Conservation (phyloP, 2,329 filamentous ascomycete species). For the Alternaria metachromatica region DNA sequence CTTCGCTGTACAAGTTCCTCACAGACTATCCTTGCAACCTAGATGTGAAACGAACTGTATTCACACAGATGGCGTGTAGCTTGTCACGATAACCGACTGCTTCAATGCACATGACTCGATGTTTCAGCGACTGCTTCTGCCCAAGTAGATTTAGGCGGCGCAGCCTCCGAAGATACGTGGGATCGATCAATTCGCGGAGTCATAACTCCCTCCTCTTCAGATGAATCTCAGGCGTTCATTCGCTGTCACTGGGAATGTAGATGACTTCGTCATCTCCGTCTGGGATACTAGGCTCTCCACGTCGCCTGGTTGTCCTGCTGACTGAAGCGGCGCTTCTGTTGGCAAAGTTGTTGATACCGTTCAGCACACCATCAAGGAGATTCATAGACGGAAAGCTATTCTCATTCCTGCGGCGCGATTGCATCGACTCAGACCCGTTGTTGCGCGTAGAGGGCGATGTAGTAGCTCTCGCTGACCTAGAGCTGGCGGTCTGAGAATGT, state of each 20-base stretch:
- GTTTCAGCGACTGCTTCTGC: neutral
- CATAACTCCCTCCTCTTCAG: neutral
- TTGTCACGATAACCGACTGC: neutral
- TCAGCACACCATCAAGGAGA: neutral
- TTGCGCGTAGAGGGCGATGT: neutral
- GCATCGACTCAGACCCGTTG: neutral
- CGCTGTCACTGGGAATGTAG: neutral
- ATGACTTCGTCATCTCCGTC: neutral
- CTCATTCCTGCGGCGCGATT: fast-evolving
- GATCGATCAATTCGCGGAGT: neutral
- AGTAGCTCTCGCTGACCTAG: neutral
- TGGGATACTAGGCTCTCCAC: neutral
- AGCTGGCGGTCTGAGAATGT: neutral
- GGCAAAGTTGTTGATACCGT: fast-evolving
- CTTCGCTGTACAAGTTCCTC: neutral
- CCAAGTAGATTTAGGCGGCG: neutral
- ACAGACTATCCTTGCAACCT: neutral
- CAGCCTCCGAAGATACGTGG: neutral
- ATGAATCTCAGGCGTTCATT: neutral
- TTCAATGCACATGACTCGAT: neutral
- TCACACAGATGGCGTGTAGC: neutral
- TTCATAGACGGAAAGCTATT: neutral
- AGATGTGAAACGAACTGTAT: neutral
- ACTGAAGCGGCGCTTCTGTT: neutral
- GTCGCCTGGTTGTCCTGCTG: neutral